These are phyloP conservation scores for Aspergillus fumigatiaffinis DNA, from an alignment of 2,329 filamentous ascomycete genomes.

Conservation along the genomic window DNA sequence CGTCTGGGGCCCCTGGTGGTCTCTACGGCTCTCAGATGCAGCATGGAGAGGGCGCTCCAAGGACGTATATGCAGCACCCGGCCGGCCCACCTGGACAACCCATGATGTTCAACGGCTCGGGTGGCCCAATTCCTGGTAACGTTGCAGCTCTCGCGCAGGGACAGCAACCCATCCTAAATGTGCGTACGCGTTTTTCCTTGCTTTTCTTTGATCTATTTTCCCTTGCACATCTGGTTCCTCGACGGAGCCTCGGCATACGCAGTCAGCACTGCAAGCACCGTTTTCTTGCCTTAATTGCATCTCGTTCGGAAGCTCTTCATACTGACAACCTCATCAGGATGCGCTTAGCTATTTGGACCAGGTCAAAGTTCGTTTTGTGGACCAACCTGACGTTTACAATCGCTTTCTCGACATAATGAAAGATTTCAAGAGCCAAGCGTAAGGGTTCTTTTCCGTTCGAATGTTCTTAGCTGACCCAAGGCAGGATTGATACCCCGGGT, in stretches of 20 bases:
- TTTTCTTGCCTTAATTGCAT: slow-evolving; percentile 1
- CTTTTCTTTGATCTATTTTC: background rate
- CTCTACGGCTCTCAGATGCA: slow-evolving; percentile 69
- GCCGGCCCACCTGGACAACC: slow-evolving; percentile 51
- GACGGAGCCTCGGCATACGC: too few relatives aligned
- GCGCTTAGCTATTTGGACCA: slow-evolving; percentile 96
- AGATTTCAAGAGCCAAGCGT: slow-evolving; percentile 97
- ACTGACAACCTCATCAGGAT: slow-evolving; percentile 46
- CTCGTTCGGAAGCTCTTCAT: background rate
- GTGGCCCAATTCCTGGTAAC: slow-evolving; percentile 45
- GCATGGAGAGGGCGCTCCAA: slow-evolving; percentile 51
- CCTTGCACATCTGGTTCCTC: too few relatives aligned
- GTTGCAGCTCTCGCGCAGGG: slow-evolving; percentile 65
- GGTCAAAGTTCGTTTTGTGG: slow-evolving; percentile 96
- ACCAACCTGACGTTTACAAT: slow-evolving; percentile 96
- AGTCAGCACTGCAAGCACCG: background rate
- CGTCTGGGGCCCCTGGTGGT: slow-evolving; percentile 57
- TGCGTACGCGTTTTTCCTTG: slow-evolving; percentile 33
- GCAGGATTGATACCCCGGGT: slow-evolving; percentile 86
- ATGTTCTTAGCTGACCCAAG: slow-evolving; percentile 11
- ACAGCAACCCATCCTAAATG: slow-evolving; percentile 76
- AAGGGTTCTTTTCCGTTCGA: slow-evolving; percentile 38
- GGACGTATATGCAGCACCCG: slow-evolving; percentile 60
- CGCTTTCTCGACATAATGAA: slow-evolving; percentile 99
- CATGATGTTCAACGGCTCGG: slow-evolving; percentile 46